Evolutionary conservation across 495 filamentous ascomycete species (phyloP).

Genomic region (Aspergillus cavernicola): DNA sequence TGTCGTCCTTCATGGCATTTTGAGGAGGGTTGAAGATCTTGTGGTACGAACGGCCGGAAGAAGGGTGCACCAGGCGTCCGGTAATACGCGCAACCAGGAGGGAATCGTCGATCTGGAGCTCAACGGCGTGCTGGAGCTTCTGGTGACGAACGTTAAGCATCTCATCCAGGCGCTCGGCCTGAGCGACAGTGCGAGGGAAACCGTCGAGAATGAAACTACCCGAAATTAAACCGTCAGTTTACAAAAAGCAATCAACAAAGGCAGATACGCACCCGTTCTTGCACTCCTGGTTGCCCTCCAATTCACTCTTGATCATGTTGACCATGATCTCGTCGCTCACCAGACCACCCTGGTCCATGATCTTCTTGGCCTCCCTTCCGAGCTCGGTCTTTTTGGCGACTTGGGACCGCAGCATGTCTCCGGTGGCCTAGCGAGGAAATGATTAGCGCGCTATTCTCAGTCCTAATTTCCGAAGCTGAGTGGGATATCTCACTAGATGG

Average conservation of each 20-base stretch:
- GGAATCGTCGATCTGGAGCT: conserved; percentile 93
- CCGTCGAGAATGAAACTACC: conserved; percentile 96
- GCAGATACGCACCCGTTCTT: conserved; percentile 67
- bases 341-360: conserved; percentile 97
- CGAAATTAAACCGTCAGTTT: conserved; percentile 12
- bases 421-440: conserved; percentile 70
- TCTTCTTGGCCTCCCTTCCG: conserved; percentile 98
- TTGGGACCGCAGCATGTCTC: conserved; percentile 98
- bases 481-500: conserved; percentile 73
- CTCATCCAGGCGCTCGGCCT: conserved; percentile 88
- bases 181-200: conserved; percentile 93
- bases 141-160: conserved; percentile 76
- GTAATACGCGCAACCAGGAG: conserved; percentile 95
- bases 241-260: neutral
- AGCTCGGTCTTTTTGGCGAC: conserved; percentile 96
- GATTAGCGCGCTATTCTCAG: neutral
- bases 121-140: conserved; percentile 86
- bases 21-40: conserved; percentile 99
- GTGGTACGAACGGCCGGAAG: conserved; percentile 95
- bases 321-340: conserved; percentile 99
- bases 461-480: neutral
- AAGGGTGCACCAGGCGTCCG: conserved; percentile 91
- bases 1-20: conserved; percentile 86
- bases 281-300: conserved; percentile 91
- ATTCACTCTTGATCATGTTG: conserved; percentile 97